Evolutionary conservation across 2,329 filamentous ascomycete species (phyloP), one percentile per base, ranked within the genome.

Genomic region (Aureobasidium namibiae): DNA sequence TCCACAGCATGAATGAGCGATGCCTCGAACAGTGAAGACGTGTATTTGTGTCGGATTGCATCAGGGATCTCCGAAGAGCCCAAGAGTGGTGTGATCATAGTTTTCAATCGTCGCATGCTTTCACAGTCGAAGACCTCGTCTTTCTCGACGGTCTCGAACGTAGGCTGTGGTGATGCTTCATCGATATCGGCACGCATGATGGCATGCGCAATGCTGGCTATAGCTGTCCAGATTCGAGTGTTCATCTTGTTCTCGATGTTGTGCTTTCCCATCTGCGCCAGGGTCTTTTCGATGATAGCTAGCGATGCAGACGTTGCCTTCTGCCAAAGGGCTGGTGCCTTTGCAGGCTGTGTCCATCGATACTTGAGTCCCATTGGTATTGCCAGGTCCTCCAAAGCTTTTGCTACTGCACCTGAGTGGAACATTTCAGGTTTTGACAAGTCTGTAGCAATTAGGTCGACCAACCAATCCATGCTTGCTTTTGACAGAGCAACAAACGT

Each of bases 401-500:
- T 77, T 1, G 82, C 73, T 24, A 95, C 78, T 1, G 89, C 84
- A 1, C 84, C 84, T 45, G 84, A 85, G 1, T 75, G 76, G 67
- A 92, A 91, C 0, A 95, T 82, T 36, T 88, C 83, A n/a, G 76
- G 68, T 24, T 88, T 83, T 0, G 75, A 71, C 0, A 83, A 80
- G 63, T 89, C 84, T 16, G 77, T 73, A 4, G 83, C 72, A 3
- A 87, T 76, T 2, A 90, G 73, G 0, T 74, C 75, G 63, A 88
- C 79, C 1, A 95, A 72, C 46, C 90, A 81, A 2, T 80, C 76
- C 80, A 96, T 94, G 61, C 87, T 85, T 21, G 83, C 83, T 71
- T 94, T 95, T 1, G 92, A 90, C 68, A 97, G 82, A 34, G 94
- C 92, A 59, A 99, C 85, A 68, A 91, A 97, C 0, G 90, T 95